Evolutionary conservation across 805 yeast species (phyloP), one percentile per base, ranked within the genome.

Genomic region (Wickerhamiella slavikovae): DNA sequence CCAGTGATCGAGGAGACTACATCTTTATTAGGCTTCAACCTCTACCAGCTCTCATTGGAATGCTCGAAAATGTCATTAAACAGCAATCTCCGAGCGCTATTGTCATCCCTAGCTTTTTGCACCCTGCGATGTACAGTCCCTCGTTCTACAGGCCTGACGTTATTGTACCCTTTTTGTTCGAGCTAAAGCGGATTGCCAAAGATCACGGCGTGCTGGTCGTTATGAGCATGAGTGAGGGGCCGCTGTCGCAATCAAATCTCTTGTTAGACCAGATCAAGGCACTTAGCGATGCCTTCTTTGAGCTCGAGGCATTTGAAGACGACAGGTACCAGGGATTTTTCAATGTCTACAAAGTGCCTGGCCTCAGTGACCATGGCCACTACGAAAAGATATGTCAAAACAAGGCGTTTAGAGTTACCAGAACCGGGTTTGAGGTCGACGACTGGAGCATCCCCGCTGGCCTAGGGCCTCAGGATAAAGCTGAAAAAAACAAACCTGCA

Each of bases 371-470:
- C 28, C 49, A 70, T 15, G 96, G 98, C 1, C 59, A 68, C 41
- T 83, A 82, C 93, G 66, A 68, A 38, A 64, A 68, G 1, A 65
- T 69, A 33, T 59, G 60, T 34, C 72, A 76, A 35, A 95, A 83
- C 51, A 73, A 66, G 49, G 80, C 93, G 4, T 85, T 83, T 54
- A 71, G 72, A 45, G 78, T 80, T 39, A 85, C 93, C 10, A 64
- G 76, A 37, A 68, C 70, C 49, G 70, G 65, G 42, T 80, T 85
- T 46, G 93, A 78, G 43, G 73, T 89, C 30, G 85, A 78, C 39
- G 79, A 72, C 43, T 89, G 94, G 93, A 79, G 93, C n/a, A 89
- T 89, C 29, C 96, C 98, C 0, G 93, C 26, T 5, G 15, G 12
- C 11, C 17, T 24, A 14, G 26, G 26, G 11, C 17, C 12, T 5